These are phyloP conservation scores for Carex pumila DNA, from an alignment of 176 grass and related monocot species.

Conservation along the genomic window DNA sequence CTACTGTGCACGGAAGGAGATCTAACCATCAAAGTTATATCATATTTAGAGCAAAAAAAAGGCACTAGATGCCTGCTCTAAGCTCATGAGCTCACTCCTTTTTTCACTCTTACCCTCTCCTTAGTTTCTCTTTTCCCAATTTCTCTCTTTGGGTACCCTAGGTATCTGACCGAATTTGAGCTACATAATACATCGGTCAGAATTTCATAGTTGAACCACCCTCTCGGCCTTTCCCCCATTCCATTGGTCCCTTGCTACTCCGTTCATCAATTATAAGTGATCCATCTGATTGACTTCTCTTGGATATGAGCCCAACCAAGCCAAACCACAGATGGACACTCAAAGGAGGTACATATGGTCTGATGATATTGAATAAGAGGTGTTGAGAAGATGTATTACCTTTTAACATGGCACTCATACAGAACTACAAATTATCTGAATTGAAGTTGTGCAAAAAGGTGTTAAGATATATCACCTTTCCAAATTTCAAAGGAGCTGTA, in stretches of 20 bases:
- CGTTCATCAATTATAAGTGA: background rate
- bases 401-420: background rate
- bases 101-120: background rate
- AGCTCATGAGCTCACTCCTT: background rate
- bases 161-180: background rate
- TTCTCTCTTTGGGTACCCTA: background rate
- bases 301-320: background rate
- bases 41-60: too few relatives aligned
- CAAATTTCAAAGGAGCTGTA: conserved; percentile 33
- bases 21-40: background rate
- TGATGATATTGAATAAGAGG: background rate
- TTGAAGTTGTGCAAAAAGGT: background rate
- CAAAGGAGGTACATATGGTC: background rate
- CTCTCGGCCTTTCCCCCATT: background rate
- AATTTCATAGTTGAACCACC: background rate
- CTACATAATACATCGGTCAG: background rate
- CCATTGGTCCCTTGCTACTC: background rate
- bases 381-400: background rate
- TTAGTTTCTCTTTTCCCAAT: background rate
- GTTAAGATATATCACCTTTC: conserved; percentile 43
- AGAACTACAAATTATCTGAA: background rate
- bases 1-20: background rate
- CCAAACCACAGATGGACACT: background rate
- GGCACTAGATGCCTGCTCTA: background rate
- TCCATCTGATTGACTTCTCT: background rate